Evolutionary conservation across 345 rosid genomes (phyloP).

Genomic region (Eutrema heterophyllum): DNA sequence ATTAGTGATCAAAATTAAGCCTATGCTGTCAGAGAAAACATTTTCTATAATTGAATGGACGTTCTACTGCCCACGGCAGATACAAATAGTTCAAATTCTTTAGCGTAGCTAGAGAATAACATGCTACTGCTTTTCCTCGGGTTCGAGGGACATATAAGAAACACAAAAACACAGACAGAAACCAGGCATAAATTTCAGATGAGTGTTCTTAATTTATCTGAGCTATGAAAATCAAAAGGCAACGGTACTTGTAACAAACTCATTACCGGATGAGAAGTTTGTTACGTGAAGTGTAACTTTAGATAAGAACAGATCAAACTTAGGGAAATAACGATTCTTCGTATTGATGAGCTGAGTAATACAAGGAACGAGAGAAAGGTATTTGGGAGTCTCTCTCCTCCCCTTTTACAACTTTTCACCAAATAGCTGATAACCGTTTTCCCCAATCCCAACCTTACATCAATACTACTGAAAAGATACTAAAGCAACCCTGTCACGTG

Average conservation of each 20-base stretch:
- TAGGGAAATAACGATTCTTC: no score
- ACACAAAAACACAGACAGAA: background rate
- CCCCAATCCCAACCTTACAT: no score
- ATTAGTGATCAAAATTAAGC: background rate
- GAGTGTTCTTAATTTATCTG: background rate
- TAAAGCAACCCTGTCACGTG: no score
- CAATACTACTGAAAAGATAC: no score
- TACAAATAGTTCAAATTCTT: background rate
- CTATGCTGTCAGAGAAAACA: background rate
- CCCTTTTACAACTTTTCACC: no score
- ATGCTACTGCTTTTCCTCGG: background rate
- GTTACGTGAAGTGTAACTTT: no score
- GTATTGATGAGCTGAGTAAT: no score
- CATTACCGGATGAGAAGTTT: background rate
- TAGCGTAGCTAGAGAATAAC: background rate
- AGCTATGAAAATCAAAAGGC: slow-evolving; percentile 4
- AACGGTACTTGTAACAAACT: background rate
- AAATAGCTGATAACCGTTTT: no score
- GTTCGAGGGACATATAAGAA: background rate
- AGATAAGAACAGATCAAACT: no score
- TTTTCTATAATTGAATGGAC: background rate
- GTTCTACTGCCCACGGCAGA: background rate
- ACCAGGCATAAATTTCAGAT: background rate
- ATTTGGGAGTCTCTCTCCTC: no score
- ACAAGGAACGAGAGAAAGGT: no score